Base-by-base conservation (phyloP, 495 filamentous ascomycete genomes). In the Acidomyces sp. region DNA sequence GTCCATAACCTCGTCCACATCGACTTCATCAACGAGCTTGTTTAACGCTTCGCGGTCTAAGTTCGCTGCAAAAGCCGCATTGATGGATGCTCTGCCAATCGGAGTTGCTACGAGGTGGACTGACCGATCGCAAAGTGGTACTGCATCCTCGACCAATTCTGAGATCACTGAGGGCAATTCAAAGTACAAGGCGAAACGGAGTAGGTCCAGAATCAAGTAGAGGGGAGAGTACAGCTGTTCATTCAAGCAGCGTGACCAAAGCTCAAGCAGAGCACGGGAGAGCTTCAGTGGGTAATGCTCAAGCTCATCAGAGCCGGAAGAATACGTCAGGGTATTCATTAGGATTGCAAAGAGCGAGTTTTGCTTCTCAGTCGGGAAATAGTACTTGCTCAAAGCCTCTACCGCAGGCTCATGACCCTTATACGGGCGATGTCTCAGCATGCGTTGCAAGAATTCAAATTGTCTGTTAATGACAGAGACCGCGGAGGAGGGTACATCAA, bases 381-480 rank as follows among this genome's bases (percentile, higher is more conserved):
- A 66, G 22, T 66, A 82, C 75, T 93, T 93, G 29, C 85, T 85
- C 28, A 96, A 68, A 44, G 85, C 85, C 63, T 97, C 90, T 4
- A 84, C 57, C 28, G 71, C 71, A 23, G 71, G 66, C 23, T 72
- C 60, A 23, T 68, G 56, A 20, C 60, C 59, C 3, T 57, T 59
- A 17, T 51, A 49, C 32, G 62, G 60, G 20, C 67, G 67, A 52
- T 80, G 75, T 43, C 72, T 69, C 27, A 82, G 49, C 9, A 82
- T 55, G 10, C 59, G 63, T 53, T 78, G 76, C 37, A 78, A 62
- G 37, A 75, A 64, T 30, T 68, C 34, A 30, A 26, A 47, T 16
- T 28, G 27, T 16, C 34, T 37, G 25, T 37, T 34, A 7, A 37
- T 23, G 3, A n/a, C 3, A 11, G 4, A 15, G 16, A 28, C 7